A percentile compares a stretch with the other conserved stretches of the same genome.
Evolutionary conservation across 371 early-diverging fungal species (phyloP).

Genomic region (Apophysomyces trapeziformis): DNA sequence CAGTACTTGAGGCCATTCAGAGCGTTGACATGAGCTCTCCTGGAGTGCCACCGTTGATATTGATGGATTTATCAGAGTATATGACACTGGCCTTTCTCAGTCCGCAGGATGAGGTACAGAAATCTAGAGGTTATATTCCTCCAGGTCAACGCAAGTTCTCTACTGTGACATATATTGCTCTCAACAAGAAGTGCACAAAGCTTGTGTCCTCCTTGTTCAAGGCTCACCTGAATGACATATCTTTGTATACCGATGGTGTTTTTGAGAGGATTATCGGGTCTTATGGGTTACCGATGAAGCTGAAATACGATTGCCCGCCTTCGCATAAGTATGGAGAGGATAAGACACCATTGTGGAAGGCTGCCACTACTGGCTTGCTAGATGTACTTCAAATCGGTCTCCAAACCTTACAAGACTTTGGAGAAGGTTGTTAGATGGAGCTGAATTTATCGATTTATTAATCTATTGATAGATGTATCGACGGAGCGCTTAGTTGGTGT

Average conservation of each 20-base stretch:
- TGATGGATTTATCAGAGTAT: slow-evolving; percentile 54
- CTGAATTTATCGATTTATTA: slow-evolving; percentile 16
- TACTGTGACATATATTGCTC: slow-evolving; percentile 71
- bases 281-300: slow-evolving; percentile 73
- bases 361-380: slow-evolving; percentile 69
- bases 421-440: slow-evolving; percentile 47
- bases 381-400: slow-evolving; percentile 69
- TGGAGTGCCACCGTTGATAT: slow-evolving; percentile 48
- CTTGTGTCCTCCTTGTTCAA: slow-evolving; percentile 63
- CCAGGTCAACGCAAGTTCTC: slow-evolving; percentile 50
- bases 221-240: slow-evolving; percentile 48
- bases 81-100: slow-evolving; percentile 59
- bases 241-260: slow-evolving; percentile 68
- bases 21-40: slow-evolving; percentile 44
- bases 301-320: slow-evolving; percentile 79
- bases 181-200: slow-evolving; percentile 69
- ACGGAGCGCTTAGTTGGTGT: slow-evolving; percentile 64
- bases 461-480: slow-evolving; percentile 51
- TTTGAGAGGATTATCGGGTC: slow-evolving; percentile 70
- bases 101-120: slow-evolving; percentile 30
- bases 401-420: slow-evolving; percentile 57
- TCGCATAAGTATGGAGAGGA: slow-evolving; percentile 71
- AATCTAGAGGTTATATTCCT: slow-evolving; percentile 30
- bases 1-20: slow-evolving; percentile 55
- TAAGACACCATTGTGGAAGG: slow-evolving; percentile 78